Conservation (phyloP, 1,284 basidiomycete species). For the Fomitiporia mediterranea region DNA sequence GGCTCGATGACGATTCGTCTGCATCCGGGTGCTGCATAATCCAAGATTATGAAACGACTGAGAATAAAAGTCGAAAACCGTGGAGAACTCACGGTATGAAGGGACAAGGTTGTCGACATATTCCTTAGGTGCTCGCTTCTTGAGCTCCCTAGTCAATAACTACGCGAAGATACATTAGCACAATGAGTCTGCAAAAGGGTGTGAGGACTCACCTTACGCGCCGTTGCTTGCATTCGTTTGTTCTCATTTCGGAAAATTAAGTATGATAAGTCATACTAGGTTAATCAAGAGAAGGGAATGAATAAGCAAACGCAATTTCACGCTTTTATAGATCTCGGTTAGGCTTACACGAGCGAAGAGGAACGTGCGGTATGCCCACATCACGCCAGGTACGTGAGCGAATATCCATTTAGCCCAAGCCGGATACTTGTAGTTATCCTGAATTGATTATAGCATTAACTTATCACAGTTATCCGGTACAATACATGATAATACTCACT, state of each 20-base stretch:
- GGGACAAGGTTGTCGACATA: conserved; percentile 43
- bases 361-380: conserved; percentile 42
- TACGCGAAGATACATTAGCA: neutral
- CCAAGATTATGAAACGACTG: neutral
- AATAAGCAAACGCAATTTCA: neutral
- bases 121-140: conserved; percentile 39
- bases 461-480: neutral
- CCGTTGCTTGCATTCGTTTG: conserved; percentile 6
- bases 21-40: conserved; percentile 4
- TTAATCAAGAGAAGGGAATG: neutral
- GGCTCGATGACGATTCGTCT: conserved; percentile 6
- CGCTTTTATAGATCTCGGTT: neutral
- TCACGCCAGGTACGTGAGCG: conserved; percentile 41
- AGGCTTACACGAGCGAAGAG: conserved; percentile 41
- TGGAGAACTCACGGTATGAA: conserved; percentile 37
- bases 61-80: neutral
- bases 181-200: neutral
- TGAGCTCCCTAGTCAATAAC: conserved; percentile 39
- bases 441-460: neutral
- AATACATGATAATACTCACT: conserved; percentile 29
- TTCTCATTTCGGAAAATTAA: conserved; percentile 15
- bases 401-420: conserved; percentile 44
- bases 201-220: conserved; percentile 9
- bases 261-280: conserved; percentile 13
- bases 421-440: conserved; percentile 37